Evolutionary conservation across 2,329 filamentous ascomycete species (phyloP).

Genomic region (Penicillium sp.): DNA sequence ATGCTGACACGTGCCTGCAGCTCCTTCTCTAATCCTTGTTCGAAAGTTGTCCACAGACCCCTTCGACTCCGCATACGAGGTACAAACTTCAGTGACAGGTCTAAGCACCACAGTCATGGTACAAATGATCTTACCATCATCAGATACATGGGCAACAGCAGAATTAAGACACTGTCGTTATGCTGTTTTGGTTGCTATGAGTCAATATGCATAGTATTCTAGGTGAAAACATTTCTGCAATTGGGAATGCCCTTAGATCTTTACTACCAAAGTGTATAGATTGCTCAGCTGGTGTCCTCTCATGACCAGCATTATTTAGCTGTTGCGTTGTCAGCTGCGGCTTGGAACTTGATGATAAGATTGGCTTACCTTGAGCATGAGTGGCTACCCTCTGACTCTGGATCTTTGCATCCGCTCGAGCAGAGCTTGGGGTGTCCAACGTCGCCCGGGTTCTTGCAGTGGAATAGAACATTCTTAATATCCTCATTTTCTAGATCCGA

Average conservation of each 20-base stretch:
- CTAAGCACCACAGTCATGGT: slow-evolving; percentile 43
- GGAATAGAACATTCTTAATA: slow-evolving; percentile 30
- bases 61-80: slow-evolving; percentile 51
- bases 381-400: slow-evolving; percentile 29
- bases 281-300: background rate
- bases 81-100: slow-evolving; percentile 47
- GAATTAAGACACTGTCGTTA: slow-evolving; percentile 28
- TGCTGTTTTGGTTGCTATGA: background rate
- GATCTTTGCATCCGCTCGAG: slow-evolving; percentile 25
- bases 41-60: slow-evolving; percentile 61
- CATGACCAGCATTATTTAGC: background rate
- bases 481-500: slow-evolving; percentile 25
- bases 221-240: background rate
- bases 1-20: slow-evolving; percentile 51
- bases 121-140: background rate
- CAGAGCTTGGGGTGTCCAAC: slow-evolving; percentile 34
- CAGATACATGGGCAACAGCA: slow-evolving; percentile 38
- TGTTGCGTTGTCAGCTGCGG: background rate
- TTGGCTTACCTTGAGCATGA: slow-evolving; percentile 16
- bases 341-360: background rate
- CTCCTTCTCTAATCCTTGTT: slow-evolving; percentile 55
- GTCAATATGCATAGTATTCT: background rate
- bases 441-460: slow-evolving; percentile 33
- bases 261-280: background rate
- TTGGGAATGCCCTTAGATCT: background rate